Evolutionary conservation across 1,284 basidiomycete genomes (phyloP).

Genomic region (Trichosporon asahii): DNA sequence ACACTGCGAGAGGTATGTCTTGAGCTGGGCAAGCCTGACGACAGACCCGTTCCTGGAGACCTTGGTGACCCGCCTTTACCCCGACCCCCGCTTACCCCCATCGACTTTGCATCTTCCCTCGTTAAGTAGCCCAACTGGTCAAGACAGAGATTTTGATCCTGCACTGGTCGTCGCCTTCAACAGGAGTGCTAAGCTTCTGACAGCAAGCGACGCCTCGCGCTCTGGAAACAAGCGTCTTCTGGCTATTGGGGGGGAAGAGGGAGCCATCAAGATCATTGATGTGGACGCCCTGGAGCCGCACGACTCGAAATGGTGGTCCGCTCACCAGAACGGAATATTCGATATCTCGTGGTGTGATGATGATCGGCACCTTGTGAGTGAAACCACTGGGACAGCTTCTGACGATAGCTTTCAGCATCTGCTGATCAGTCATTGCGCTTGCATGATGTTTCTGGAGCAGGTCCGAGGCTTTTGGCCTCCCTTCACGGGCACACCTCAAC

Average conservation of each 20-base stretch:
- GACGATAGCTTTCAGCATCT: constrained; percentile 49
- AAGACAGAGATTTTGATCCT: constrained; percentile 40
- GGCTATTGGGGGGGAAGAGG: constrained; percentile 46
- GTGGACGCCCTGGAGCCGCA: constrained; percentile 38
- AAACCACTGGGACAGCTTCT: neutral
- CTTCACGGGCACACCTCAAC: constrained; percentile 48
- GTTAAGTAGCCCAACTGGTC: constrained; percentile 32
- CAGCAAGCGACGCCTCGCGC: constrained; percentile 25
- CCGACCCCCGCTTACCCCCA: constrained; percentile 23
- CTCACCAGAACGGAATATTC: constrained; percentile 79
- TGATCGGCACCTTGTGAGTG: constrained; percentile 54
- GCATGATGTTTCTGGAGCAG: constrained; percentile 35
- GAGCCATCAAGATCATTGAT: constrained; percentile 40
- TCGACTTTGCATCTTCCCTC: constrained; percentile 39
- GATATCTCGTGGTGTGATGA: constrained; percentile 69
- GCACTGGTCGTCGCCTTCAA: constrained; percentile 40
- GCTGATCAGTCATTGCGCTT: constrained; percentile 46
- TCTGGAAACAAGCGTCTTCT: constrained; percentile 31
- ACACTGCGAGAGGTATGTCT: neutral
- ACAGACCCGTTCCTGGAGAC: constrained; percentile 20
- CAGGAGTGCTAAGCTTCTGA: constrained; percentile 31
- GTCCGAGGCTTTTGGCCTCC: constrained; percentile 32
- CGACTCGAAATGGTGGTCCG: constrained; percentile 42
- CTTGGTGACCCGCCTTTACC: constrained; percentile 24
- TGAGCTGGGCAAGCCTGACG: neutral